A percentile compares a stretch with the other conserved stretches of the same genome.
These are phyloP conservation scores for Lupinus albus DNA, from an alignment of 306 rosid genomes.

Conservation along the genomic window DNA sequence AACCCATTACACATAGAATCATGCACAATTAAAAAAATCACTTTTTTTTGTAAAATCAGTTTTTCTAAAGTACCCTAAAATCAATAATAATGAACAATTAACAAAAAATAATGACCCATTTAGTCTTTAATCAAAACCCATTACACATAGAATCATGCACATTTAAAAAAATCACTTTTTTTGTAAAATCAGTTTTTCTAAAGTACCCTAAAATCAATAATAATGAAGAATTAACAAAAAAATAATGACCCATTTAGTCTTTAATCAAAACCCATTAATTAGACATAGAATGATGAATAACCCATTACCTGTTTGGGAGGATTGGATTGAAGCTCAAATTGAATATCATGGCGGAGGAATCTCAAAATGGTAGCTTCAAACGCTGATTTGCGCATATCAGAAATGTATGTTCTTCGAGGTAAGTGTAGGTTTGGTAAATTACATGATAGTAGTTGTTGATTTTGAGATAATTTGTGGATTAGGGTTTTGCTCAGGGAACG, in stretches of 20 bases:
- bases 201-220: too few relatives aligned
- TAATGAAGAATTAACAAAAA: too few relatives aligned
- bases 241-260: background rate
- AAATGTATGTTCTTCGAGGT: constrained; percentile 57
- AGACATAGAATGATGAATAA: background rate
- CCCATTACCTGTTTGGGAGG: constrained; percentile 55
- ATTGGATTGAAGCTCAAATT: constrained; percentile 66
- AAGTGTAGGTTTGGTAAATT: background rate
- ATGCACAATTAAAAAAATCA: too few relatives aligned
- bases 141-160: too few relatives aligned
- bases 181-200: too few relatives aligned
- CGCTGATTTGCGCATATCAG: constrained; percentile 73
- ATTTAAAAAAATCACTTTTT: too few relatives aligned
- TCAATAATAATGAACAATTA: too few relatives aligned
- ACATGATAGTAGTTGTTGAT: constrained; percentile 33
- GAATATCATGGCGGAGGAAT: constrained; percentile 73
- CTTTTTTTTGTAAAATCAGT: too few relatives aligned
- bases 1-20: too few relatives aligned
- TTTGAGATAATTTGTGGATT: constrained; percentile 23
- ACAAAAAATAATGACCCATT: too few relatives aligned
- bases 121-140: too few relatives aligned
- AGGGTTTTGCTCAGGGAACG: constrained; percentile 58
- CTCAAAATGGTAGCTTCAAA: constrained; percentile 71
- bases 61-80: too few relatives aligned
- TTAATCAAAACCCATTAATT: constrained; percentile 19